Conservation (phyloP, 768 basidiomycete genomes). For the Mycena kentingensis region DNA sequence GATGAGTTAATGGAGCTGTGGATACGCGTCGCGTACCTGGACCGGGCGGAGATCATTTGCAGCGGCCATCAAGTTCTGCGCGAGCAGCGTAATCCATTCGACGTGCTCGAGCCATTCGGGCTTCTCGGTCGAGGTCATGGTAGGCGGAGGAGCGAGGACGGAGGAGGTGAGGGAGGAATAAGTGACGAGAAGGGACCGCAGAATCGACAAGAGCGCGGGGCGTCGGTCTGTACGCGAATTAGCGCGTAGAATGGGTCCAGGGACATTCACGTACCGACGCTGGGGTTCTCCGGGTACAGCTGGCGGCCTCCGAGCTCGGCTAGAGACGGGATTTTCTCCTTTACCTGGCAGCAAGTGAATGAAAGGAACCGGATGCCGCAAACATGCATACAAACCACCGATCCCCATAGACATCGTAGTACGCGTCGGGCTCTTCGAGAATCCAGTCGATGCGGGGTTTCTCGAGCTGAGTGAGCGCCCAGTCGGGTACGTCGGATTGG, state of each 20-base stretch:
- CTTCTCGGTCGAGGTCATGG: slow-evolving; percentile 43
- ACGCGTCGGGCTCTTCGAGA: slow-evolving; percentile 70
- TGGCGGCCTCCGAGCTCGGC: slow-evolving; percentile 80
- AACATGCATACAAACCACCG: slow-evolving; percentile 75
- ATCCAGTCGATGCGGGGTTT: slow-evolving; percentile 93
- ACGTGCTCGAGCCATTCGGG: slow-evolving; percentile 77
- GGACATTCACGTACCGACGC: slow-evolving; percentile 50
- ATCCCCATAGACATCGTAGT: slow-evolving; percentile 85
- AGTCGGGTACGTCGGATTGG: slow-evolving; percentile 74
- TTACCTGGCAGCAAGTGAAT: slow-evolving; percentile 57
- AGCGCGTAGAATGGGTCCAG: background rate
- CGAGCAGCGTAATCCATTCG: slow-evolving; percentile 80
- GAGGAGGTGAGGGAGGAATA: slow-evolving; percentile 76
- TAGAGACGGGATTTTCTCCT: slow-evolving; percentile 81
- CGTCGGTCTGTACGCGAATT: slow-evolving; percentile 60
- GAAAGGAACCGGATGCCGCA: slow-evolving; percentile 15
- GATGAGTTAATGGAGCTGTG: slow-evolving; percentile 6
- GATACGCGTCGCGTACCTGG: slow-evolving; percentile 51
- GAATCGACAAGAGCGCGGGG: slow-evolving; percentile 67
- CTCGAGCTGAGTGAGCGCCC: slow-evolving; percentile 74
- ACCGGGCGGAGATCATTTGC: slow-evolving; percentile 89
- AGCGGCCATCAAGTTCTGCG: slow-evolving; percentile 87
- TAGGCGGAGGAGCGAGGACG: slow-evolving; percentile 65
- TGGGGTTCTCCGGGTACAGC: slow-evolving; percentile 74
- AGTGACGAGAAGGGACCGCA: slow-evolving; percentile 77